Base-by-base conservation (phyloP, 2,329 filamentous ascomycete genomes). In the Colletotrichum sp. region DNA sequence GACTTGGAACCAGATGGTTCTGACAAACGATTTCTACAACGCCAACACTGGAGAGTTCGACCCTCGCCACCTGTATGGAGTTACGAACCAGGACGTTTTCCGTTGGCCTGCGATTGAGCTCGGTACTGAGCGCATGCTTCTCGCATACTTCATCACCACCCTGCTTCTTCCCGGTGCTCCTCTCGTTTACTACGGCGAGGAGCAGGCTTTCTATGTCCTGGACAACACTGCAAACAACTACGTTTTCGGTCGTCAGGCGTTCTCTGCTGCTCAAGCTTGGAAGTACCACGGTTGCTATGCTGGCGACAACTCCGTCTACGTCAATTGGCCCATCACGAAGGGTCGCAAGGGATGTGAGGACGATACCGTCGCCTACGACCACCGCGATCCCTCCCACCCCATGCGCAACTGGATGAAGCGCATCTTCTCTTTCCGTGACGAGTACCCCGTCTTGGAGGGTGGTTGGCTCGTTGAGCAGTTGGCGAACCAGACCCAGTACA, bases 11-110 rank as follows among this genome's bases (percentile, higher is more conserved):
- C 82, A 87, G 30, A 90, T 93, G 82, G 80, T 92, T 8, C 81
- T 87, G 69, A 90, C 89, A 4, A 92, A 93, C 77, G 91, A 93
- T 79, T 83, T 93, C 78, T 83, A 90, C 77, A 93, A 93, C 78
- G 86, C 89, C 3, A 90, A 91, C 79, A 92, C 90, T 3, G 91
- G 91, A 36, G 82, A 89, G 69, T 92, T 92, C 76, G 92, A 93
- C 78, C 92, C 92, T 5, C 88, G 92, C 3, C 92, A 93, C 80
- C 89, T 93, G 87, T 93, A 90, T 79, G 92, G 92, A 65, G 88
- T 89, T 3, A 92, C 91, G 8, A 93, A 93, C 79, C 92, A 93
- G 82, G 92, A 93, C 80, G 90, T 93, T 9, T 91, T 93, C 79
- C 87, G 91, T 44, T 93, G 92, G 92, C 91, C 91, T 10, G 87